Evolutionary conservation across 306 rosid genomes (phyloP).

Genomic region (Vigna unguiculata): DNA sequence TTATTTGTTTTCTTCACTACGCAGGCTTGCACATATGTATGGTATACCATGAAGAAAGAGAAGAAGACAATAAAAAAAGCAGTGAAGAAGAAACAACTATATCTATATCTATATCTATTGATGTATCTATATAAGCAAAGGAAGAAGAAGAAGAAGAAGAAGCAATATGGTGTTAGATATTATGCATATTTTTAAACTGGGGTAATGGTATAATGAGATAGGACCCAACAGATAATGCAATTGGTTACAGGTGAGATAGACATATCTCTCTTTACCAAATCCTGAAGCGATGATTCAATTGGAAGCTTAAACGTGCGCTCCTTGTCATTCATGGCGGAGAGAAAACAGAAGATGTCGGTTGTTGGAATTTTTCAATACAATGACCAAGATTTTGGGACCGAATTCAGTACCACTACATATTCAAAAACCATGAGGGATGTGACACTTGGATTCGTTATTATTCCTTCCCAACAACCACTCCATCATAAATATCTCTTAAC

Average conservation of each 20-base stretch:
- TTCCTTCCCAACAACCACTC: slow-evolving; percentile 48
- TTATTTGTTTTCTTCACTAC: too few species aligned
- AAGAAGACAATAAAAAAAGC: slow-evolving; percentile 34
- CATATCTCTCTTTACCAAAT: slow-evolving; percentile 46
- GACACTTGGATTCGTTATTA: slow-evolving; percentile 53
- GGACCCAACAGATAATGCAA: slow-evolving; percentile 36
- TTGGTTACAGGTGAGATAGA: slow-evolving; percentile 39
- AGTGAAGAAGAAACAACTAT: background rate
- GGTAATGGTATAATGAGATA: slow-evolving; percentile 18
- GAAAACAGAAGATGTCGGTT: slow-evolving; percentile 56
- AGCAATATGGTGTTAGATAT: slow-evolving; percentile 1
- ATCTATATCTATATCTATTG: too few species aligned
- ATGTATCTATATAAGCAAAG: background rate
- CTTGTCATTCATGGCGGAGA: slow-evolving; percentile 53
- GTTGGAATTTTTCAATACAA: slow-evolving; percentile 62
- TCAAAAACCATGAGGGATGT: slow-evolving; percentile 47
- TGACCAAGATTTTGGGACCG: slow-evolving; percentile 60
- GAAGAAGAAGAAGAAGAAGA: slow-evolving; percentile 13
- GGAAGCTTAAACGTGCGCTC: slow-evolving; percentile 45
- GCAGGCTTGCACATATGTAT: background rate
- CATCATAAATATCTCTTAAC: slow-evolving; percentile 46
- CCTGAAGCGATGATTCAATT: slow-evolving; percentile 24
- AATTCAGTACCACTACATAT: slow-evolving; percentile 15
- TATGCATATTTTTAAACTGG: slow-evolving; percentile 26
- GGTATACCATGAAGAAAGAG: background rate